These are phyloP conservation scores for Brassica carinata DNA, from an alignment of 345 rosid species.

Conservation along the genomic window DNA sequence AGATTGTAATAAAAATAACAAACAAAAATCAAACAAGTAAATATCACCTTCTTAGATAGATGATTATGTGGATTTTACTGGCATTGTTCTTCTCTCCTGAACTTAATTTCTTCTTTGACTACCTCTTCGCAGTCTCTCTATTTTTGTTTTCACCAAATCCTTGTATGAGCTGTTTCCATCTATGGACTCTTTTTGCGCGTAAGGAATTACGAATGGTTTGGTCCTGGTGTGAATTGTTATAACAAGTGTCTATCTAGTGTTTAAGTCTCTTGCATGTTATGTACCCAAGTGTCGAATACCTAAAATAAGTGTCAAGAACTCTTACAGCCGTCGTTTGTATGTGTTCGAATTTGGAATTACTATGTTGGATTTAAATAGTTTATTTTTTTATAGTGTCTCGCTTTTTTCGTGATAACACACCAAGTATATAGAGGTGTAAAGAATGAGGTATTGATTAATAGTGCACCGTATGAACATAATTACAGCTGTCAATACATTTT, in stretches of 20 bases:
- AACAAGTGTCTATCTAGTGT: conserved; percentile 21
- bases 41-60: not conserved
- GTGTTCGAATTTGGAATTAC: not conserved
- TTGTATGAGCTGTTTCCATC: not conserved
- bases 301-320: conserved; percentile 1
- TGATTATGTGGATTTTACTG: not conserved
- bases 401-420: not conserved
- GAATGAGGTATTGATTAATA: not conserved
- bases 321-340: not conserved
- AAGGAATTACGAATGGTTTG: not conserved
- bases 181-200: not conserved
- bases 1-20: not conserved
- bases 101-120: not conserved
- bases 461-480: not conserved
- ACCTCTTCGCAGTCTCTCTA: not conserved
- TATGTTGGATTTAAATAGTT: not conserved
- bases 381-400: not conserved
- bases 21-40: not conserved
- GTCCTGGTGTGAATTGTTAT: not conserved
- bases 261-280: conserved; percentile 10
- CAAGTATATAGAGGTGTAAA: not conserved
- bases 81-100: not conserved
- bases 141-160: not conserved
- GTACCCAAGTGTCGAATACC: conserved; percentile 12
- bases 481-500: not conserved